Evolutionary conservation across 257 asterid species (phyloP).

Genomic region (Penstemon barbatus): DNA sequence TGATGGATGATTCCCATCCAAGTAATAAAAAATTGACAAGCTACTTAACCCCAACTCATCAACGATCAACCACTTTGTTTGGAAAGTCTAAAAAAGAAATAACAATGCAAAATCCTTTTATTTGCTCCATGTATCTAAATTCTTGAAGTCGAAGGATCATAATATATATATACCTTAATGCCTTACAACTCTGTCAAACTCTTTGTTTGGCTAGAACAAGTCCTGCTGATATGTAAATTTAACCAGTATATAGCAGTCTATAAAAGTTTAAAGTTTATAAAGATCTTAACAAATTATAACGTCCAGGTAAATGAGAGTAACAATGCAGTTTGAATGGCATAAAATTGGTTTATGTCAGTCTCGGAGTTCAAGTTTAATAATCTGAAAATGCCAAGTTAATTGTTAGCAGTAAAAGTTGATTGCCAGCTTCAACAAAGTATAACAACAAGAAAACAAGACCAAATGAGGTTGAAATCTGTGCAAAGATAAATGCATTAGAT

Average conservation of each 20-base stretch:
- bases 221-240: not conserved
- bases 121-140: too few species aligned
- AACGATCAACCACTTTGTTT: slow-evolving; percentile 10
- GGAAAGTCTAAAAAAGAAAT: not conserved
- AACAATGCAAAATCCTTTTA: not conserved
- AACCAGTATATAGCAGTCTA: slow-evolving; percentile 9
- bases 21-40: slow-evolving; percentile 1
- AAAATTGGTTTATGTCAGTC: not conserved
- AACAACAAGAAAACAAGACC: slow-evolving; percentile 13
- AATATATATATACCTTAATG: not conserved
- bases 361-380: slow-evolving; percentile 1
- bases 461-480: not conserved
- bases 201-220: not conserved
- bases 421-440: slow-evolving; percentile 3
- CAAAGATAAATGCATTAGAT: not conserved
- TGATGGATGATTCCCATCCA: slow-evolving; percentile 12
- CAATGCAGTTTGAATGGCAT: slow-evolving; percentile 9
- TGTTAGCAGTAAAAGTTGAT: slow-evolving; percentile 15
- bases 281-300: not conserved
- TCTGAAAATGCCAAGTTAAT: slow-evolving; percentile 11
- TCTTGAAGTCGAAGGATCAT: too few species aligned
- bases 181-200: slow-evolving; percentile 13
- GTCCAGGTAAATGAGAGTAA: slow-evolving; percentile 15
- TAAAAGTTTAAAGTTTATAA: not conserved
- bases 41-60: not conserved